Evolutionary conservation across 768 basidiomycete genomes (phyloP).

Genomic region (Termitomyces sp.): DNA sequence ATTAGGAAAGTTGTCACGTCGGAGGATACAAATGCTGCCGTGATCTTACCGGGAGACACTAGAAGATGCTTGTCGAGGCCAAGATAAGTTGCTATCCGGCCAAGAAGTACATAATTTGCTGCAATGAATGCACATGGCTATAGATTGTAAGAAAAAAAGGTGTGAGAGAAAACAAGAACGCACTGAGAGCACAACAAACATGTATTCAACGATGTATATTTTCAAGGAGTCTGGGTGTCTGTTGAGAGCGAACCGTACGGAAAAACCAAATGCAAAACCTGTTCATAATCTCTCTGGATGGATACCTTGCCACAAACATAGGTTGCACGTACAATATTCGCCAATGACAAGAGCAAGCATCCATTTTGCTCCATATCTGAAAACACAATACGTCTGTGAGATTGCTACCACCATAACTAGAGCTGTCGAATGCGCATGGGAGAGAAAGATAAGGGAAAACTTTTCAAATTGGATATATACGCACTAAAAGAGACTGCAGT

Average conservation of each 20-base stretch:
- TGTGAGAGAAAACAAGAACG: constrained; percentile 6
- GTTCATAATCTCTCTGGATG: background rate
- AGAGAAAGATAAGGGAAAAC: background rate
- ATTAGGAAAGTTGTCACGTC: constrained; percentile 64
- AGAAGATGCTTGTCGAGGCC: constrained; percentile 41
- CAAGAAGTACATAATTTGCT: constrained; percentile 61
- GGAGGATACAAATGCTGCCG: constrained; percentile 51
- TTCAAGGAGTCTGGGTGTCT: constrained; percentile 42
- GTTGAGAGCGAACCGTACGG: constrained; percentile 50
- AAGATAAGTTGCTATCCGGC: constrained; percentile 50
- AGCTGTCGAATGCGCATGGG: constrained; percentile 12
- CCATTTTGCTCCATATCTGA: constrained; percentile 43
- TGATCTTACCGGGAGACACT: constrained; percentile 43
- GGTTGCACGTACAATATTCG: constrained; percentile 38
- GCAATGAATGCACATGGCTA: constrained; percentile 75
- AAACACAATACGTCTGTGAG: constrained; percentile 36
- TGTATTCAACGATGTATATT: constrained; percentile 49
- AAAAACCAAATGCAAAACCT: constrained; percentile 56
- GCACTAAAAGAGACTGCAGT: constrained; percentile 29
- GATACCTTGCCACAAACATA: background rate
- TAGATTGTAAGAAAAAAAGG: background rate
- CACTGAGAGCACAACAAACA: constrained; percentile 57
- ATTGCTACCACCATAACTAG: constrained; percentile 39
- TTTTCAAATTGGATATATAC: background rate
- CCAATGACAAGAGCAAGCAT: constrained; percentile 62